phyloP scores from a whole-genome alignment of 164 flowering plant genomes.

The Tinospora cordifolia region DNA sequence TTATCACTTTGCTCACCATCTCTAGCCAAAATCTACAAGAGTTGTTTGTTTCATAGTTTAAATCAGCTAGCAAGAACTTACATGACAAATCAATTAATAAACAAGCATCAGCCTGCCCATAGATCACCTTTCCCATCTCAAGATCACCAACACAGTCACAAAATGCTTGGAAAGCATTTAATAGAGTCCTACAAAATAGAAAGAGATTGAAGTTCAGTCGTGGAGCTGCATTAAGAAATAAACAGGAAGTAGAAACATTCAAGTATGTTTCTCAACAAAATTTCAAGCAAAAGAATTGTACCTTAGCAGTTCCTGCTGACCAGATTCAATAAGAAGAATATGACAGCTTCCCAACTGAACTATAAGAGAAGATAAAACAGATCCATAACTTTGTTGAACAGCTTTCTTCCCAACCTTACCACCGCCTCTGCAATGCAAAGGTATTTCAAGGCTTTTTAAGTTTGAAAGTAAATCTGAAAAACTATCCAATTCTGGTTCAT shows the following conservation, averaged over 20 bases:
- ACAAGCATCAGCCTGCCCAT: neutral
- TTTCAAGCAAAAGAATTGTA: constrained; percentile 14
- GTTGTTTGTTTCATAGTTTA: neutral
- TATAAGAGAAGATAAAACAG: constrained; percentile 65
- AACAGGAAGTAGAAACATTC: neutral
- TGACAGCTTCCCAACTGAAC: constrained; percentile 85
- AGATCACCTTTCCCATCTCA: constrained; percentile 95
- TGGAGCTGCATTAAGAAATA: neutral
- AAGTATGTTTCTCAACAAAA: neutral
- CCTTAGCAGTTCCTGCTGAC: constrained; percentile 75
- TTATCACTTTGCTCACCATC: constrained; percentile 68
- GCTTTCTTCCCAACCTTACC: constrained; percentile 87
- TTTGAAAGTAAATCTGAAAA: neutral
- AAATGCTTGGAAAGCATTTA: constrained; percentile 84
- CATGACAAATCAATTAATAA: neutral
- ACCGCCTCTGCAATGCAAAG: constrained; percentile 64
- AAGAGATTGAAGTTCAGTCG: neutral
- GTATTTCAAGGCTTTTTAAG: neutral
- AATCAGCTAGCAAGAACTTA: neutral
- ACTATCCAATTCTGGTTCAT: neutral
- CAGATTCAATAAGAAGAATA: constrained; percentile 51
- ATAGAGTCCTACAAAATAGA: constrained; percentile 46
- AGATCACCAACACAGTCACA: constrained; percentile 99
- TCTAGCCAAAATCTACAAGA: constrained; percentile 72
- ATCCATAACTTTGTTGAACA: constrained; percentile 74